These are phyloP conservation scores for Barnettozyma vustinii DNA, from an alignment of 805 yeast species.

Conservation along the genomic window DNA sequence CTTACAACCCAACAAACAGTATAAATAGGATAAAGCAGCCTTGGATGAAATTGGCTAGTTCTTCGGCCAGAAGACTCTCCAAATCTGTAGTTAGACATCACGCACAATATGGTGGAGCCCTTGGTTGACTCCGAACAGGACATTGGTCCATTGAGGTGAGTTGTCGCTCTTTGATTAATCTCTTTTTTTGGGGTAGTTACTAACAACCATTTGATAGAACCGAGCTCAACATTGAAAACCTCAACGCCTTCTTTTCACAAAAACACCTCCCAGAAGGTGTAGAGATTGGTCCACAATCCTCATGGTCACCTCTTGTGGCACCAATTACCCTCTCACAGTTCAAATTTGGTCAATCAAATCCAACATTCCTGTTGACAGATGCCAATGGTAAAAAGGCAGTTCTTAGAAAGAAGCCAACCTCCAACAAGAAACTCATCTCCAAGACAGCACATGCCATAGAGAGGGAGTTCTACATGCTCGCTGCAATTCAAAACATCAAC, in stretches of 20 bases:
- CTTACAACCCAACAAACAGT: neutral
- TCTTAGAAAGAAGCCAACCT: slow-evolving; percentile 51
- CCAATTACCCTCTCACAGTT: slow-evolving; percentile 45
- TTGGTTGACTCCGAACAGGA: slow-evolving; percentile 24
- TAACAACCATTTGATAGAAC: slow-evolving; percentile 17
- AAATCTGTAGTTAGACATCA: neutral
- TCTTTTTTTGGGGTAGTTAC: neutral
- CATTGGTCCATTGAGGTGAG: slow-evolving; percentile 22
- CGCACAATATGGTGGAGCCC: neutral
- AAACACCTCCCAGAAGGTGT: slow-evolving; percentile 8
- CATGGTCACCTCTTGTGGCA: slow-evolving; percentile 20
- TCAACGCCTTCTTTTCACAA: slow-evolving; percentile 24
- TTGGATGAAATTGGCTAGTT: neutral
- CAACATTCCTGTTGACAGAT: slow-evolving; percentile 49
- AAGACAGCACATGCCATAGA: slow-evolving; percentile 60
- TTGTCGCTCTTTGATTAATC: neutral
- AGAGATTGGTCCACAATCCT: slow-evolving; percentile 12
- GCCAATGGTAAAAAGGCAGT: slow-evolving; percentile 37
- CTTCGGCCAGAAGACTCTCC: too few relatives aligned
- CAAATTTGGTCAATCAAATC: slow-evolving; percentile 60
- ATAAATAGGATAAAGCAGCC: neutral
- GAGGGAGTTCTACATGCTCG: slow-evolving; percentile 49
- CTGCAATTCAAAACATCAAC: slow-evolving; percentile 29
- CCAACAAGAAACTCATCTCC: slow-evolving; percentile 43
- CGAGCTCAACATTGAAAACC: slow-evolving; percentile 22